Percentiles rank a stretch among this genome's conserved stretches.
These are phyloP conservation scores for Lathyrus sativus DNA, from an alignment of 306 rosid genomes.

Conservation along the genomic window DNA sequence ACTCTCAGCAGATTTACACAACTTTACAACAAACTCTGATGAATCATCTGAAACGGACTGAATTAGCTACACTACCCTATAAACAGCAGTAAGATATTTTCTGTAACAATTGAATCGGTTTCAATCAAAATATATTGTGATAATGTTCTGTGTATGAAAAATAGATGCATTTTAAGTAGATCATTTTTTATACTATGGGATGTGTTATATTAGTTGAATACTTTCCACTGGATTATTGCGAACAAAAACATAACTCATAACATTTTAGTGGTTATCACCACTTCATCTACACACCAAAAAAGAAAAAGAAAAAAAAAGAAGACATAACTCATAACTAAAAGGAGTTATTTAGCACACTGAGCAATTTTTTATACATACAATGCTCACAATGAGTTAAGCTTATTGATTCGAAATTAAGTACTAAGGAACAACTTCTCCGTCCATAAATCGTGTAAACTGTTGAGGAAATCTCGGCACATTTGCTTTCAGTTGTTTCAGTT, in stretches of 20 bases:
- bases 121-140: not conserved
- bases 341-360: constrained; percentile 35
- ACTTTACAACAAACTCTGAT: too few relatives aligned
- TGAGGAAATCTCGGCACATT: constrained; percentile 39
- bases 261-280: too few relatives aligned
- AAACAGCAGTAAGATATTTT: too few relatives aligned
- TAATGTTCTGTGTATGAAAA: not conserved
- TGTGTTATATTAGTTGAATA: not conserved
- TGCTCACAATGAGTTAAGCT: constrained; percentile 24
- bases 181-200: not conserved
- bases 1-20: too few relatives aligned
- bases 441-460: constrained; percentile 40
- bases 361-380: constrained; percentile 20
- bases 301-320: too few relatives aligned
- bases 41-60: too few relatives aligned
- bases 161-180: not conserved
- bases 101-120: too few relatives aligned
- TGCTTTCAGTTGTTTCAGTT: constrained; percentile 48
- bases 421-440: constrained; percentile 48
- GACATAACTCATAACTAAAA: constrained; percentile 26
- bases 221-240: not conserved
- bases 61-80: too few relatives aligned
- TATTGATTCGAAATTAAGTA: constrained; percentile 26
- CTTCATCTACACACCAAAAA: too few relatives aligned
- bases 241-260: too few relatives aligned